A percentile compares a stretch with the other conserved stretches of the same genome.
Evolutionary conservation across 2,329 filamentous ascomycete genomes (phyloP).

Genomic region (Pestalotiopsis fici): DNA sequence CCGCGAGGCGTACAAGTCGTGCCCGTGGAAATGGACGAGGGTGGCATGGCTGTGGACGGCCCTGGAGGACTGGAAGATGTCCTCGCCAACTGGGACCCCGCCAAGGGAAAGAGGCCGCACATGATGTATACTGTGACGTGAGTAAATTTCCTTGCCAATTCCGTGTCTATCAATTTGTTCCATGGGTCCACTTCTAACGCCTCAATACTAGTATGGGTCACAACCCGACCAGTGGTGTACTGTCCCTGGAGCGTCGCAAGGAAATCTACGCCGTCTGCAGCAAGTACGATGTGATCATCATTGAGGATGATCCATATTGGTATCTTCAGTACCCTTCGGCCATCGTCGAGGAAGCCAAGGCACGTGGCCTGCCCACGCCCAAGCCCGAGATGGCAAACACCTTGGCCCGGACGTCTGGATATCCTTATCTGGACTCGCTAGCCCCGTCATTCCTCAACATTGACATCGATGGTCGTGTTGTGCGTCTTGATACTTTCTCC

Average conservation of each 20-base stretch:
- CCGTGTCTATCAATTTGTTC: neutral
- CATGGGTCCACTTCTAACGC: conserved; percentile 17
- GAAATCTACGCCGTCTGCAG: conserved; percentile 80
- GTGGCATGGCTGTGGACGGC: conserved; percentile 77
- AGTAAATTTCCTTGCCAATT: conserved; percentile 37
- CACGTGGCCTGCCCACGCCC: conserved; percentile 37
- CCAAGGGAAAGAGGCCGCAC: conserved; percentile 74
- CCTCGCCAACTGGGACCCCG: conserved; percentile 78
- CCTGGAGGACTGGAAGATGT: conserved; percentile 76
- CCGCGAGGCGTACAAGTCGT: conserved; percentile 74
- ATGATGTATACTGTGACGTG: conserved; percentile 89
- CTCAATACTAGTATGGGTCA: conserved; percentile 73
- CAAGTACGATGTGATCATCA: conserved; percentile 84
- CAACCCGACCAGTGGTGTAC: conserved; percentile 79
- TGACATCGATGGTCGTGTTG: conserved; percentile 82
- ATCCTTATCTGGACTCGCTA: conserved; percentile 78
- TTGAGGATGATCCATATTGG: conserved; percentile 97
- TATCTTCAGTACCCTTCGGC: conserved; percentile 86
- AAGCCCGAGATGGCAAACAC: conserved; percentile 29
- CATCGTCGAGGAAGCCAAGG: conserved; percentile 49
- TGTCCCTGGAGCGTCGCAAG: conserved; percentile 72
- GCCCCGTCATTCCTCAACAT: conserved; percentile 80
- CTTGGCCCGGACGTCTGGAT: conserved; percentile 56
- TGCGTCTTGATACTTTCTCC: conserved; percentile 90
- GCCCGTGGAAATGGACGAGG: conserved; percentile 73